Percentiles rank a stretch among this genome's conserved stretches.
Conservation (phyloP, 805 yeast species). For the Hanseniaspora mollemarum region DNA sequence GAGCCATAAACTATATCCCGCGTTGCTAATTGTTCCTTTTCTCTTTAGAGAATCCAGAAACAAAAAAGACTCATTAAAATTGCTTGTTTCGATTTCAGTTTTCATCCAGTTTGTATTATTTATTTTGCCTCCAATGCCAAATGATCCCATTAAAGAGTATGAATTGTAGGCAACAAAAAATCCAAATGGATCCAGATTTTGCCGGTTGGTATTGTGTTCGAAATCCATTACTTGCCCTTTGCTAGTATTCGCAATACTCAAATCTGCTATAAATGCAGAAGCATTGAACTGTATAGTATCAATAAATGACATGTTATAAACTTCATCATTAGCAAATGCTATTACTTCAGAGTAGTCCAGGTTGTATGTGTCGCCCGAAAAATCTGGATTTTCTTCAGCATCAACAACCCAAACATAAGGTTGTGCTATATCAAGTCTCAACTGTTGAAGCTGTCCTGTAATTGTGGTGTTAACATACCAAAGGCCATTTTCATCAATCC, state of each 20-base stretch:
- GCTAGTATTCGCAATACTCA: slow-evolving; percentile 17
- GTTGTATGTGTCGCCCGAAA: background rate
- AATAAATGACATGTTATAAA: slow-evolving; percentile 21
- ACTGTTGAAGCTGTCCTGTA: slow-evolving; percentile 25
- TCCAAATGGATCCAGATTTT: slow-evolving; percentile 18
- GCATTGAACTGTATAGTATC: slow-evolving; percentile 24
- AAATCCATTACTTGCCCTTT: background rate
- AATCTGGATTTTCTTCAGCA: slow-evolving; percentile 13
- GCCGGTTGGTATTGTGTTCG: background rate
- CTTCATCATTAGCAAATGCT: background rate
- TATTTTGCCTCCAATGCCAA: slow-evolving; percentile 36
- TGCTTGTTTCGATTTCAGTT: slow-evolving; percentile 17
- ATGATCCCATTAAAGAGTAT: slow-evolving; percentile 32
- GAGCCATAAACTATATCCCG: slow-evolving; percentile 38
- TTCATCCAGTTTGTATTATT: slow-evolving; percentile 19
- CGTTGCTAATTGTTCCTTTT: slow-evolving; percentile 28
- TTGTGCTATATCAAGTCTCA: slow-evolving; percentile 32
- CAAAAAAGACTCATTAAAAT: slow-evolving; percentile 22
- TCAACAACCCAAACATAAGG: slow-evolving; percentile 32
- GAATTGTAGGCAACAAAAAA: slow-evolving; percentile 35
- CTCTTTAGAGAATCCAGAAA: slow-evolving; percentile 31
- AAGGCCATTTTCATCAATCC: slow-evolving; percentile 21
- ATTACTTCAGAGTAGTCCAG: background rate
- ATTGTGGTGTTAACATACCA: slow-evolving; percentile 28
- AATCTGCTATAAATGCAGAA: slow-evolving; percentile 22